A percentile compares a stretch with the other conserved stretches of the same genome.
phyloP scores from a whole-genome alignment of 768 basidiomycete genomes.

The Artomyces pyxidatus region DNA sequence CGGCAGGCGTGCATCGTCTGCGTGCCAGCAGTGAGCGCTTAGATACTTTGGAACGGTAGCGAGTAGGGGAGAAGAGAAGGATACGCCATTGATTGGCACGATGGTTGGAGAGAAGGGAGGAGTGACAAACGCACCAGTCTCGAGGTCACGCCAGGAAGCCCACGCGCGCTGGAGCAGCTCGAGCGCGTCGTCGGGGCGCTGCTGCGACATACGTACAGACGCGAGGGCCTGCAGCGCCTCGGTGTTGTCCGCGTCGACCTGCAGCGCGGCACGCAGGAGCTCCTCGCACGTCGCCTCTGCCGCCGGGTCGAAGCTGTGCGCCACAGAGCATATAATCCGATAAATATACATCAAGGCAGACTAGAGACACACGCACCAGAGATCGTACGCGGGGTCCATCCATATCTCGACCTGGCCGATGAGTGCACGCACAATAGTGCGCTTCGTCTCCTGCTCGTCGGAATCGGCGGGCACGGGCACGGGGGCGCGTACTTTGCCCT shows the following conservation, averaged over 20 bases:
- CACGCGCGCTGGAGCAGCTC: constrained; percentile 60
- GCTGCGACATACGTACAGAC: constrained; percentile 84
- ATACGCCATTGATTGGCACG: no score
- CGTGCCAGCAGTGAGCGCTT: neutral
- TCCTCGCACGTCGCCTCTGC: constrained; percentile 80
- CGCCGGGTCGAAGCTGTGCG: constrained; percentile 65
- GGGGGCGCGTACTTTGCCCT: constrained; percentile 60
- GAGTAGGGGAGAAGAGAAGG: neutral
- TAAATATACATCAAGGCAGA: neutral
- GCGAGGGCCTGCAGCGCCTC: constrained; percentile 79
- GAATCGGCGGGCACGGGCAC: constrained; percentile 25
- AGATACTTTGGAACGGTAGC: no score
- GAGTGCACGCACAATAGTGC: constrained; percentile 68
- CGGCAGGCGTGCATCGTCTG: constrained; percentile 64
- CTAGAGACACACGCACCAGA: constrained; percentile 51
- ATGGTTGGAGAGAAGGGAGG: no score
- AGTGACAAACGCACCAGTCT: constrained; percentile 32
- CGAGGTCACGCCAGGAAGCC: constrained; percentile 62
- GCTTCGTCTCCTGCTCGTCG: constrained; percentile 54
- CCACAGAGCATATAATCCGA: neutral
- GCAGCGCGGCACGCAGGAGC: constrained; percentile 63
- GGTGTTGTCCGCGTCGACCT: constrained; percentile 63
- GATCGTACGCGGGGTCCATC: constrained; percentile 87
- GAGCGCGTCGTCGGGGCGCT: constrained; percentile 76
- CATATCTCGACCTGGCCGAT: constrained; percentile 91